These are phyloP conservation scores for Eragrostis tef DNA, from an alignment of 202 grass and related monocot species.

Conservation along the genomic window DNA sequence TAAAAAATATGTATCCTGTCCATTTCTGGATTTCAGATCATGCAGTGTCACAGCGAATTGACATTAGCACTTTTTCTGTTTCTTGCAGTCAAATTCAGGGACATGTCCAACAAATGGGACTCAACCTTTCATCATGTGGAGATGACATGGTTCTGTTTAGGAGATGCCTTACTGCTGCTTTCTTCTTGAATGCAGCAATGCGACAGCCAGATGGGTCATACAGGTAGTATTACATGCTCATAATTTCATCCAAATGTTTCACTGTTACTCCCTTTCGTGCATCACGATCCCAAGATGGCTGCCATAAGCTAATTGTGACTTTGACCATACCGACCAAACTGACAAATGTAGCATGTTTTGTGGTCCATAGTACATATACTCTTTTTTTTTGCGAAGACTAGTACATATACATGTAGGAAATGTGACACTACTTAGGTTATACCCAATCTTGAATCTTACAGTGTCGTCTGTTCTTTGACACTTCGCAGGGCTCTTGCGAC, in stretches of 20 bases:
- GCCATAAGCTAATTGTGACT: neutral
- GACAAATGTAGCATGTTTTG: neutral
- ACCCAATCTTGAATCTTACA: slow-evolving; percentile 10
- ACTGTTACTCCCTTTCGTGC: neutral
- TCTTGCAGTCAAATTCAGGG: slow-evolving; percentile 81
- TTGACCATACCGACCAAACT: neutral
- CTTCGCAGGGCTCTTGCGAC: slow-evolving; percentile 69
- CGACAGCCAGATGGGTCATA: slow-evolving; percentile 82
- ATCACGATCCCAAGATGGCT: neutral
- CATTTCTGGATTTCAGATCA: slow-evolving; percentile 1
- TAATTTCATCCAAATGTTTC: neutral
- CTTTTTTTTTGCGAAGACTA: too few relatives aligned
- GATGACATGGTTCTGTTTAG: slow-evolving; percentile 78
- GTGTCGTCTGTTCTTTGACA: slow-evolving; percentile 25
- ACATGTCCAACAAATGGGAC: slow-evolving; percentile 78
- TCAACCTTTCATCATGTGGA: slow-evolving; percentile 67
- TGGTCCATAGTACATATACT: neutral
- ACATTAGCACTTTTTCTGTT: slow-evolving; percentile 28
- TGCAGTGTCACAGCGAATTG: slow-evolving; percentile 16
- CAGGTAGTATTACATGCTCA: slow-evolving; percentile 45
- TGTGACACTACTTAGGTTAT: neutral
- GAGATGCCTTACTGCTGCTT: slow-evolving; percentile 76
- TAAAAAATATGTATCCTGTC: neutral
- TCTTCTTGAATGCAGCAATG: slow-evolving; percentile 85
- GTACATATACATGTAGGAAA: neutral